Percentiles rank a stretch among this genome's conserved stretches.
Conservation (phyloP, 2,329 filamentous ascomycete genomes). For the Exophiala viscosa region DNA sequence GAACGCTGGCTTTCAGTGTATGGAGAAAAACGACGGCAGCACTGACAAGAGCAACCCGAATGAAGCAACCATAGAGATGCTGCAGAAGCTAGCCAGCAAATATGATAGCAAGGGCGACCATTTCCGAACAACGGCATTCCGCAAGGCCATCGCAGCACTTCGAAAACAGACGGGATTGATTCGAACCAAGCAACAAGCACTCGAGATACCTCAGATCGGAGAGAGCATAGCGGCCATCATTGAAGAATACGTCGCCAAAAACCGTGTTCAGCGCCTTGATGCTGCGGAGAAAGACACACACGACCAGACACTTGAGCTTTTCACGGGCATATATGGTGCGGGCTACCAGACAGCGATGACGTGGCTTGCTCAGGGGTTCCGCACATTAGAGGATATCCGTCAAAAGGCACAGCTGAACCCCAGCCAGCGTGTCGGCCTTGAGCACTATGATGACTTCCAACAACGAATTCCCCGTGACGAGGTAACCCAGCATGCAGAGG, state of each 20-base stretch:
- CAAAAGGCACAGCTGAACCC: conserved; percentile 60
- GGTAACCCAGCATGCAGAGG: conserved; percentile 63
- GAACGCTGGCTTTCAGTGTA: conserved; percentile 54
- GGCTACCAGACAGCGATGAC: conserved; percentile 66
- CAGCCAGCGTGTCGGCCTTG: conserved; percentile 72
- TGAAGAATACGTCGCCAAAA: conserved; percentile 78
- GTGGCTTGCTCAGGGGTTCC: conserved; percentile 73
- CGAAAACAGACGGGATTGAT: conserved; percentile 63
- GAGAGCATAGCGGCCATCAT: conserved; percentile 75
- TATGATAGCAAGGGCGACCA: conserved; percentile 72
- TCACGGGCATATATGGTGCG: conserved; percentile 75
- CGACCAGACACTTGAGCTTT: conserved; percentile 63
- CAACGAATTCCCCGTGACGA: conserved; percentile 73
- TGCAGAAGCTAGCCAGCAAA: conserved; percentile 74
- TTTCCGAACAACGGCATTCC: conserved; percentile 73
- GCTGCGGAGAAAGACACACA: conserved; percentile 63
- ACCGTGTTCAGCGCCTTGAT: conserved; percentile 68
- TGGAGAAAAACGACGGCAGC: conserved; percentile 52
- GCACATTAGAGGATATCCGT: conserved; percentile 68
- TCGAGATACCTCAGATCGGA: conserved; percentile 65
- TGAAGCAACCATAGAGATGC: conserved; percentile 66
- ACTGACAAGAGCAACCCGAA: conserved; percentile 62
- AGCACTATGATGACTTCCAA: conserved; percentile 75
- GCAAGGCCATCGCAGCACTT: conserved; percentile 70
- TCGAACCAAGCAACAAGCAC: conserved; percentile 65